Base-by-base conservation (phyloP, 2,329 filamentous ascomycete genomes). In the Cladosporium austrohemisphaericum region DNA sequence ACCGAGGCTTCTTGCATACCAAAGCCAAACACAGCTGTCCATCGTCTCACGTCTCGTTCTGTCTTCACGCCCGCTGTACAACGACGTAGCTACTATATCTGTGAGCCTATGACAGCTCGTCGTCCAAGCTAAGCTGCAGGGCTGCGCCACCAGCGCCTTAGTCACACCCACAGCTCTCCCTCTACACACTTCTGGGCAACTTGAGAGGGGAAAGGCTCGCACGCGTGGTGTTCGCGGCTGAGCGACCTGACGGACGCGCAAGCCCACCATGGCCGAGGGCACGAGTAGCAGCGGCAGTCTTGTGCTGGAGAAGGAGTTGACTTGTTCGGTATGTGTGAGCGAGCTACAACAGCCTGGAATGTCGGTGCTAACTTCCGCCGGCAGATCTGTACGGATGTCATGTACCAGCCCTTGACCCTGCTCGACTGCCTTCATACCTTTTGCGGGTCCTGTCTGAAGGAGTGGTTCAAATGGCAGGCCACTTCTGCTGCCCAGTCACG, bases 381-480 rank as follows among this genome's bases (percentile, higher is more conserved):
- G 31, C 52, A 96, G 91, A 98, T 98, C 63, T 98, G 93, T 76
- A 95, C 92, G 60, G 93, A 97, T 69, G 80, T 69, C 51, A 61
- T 69, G 37, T 66, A 65, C 57, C 67, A 68, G 54, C 67, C 68
- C 20, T 57, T 69, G 38, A 68, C 67, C 16, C 58, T 68, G 35
- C 66, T 68, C 55, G 65, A 69, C 57, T 67, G 67, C 53, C 57
- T 69, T 22, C 65, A 67, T 52, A 96, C 92, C 37, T 98, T 94
- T 70, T 98, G 93, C 74, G 93, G 91, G 56, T 86, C 88, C 31
- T 98, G 93, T 65, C 70, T 97, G 52, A 95, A 95, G 68, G 89
- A 95, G 73, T 98, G 93, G 93, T 98, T 97, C 66, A 74, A 76
- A 55, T 93, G 83, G 69, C 89, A 95, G 67, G 83, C 84, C 29